A percentile compares a stretch with the other conserved stretches of the same genome.
phyloP scores from a whole-genome alignment of 345 rosid genomes.

The Eucalyptus regnans region DNA sequence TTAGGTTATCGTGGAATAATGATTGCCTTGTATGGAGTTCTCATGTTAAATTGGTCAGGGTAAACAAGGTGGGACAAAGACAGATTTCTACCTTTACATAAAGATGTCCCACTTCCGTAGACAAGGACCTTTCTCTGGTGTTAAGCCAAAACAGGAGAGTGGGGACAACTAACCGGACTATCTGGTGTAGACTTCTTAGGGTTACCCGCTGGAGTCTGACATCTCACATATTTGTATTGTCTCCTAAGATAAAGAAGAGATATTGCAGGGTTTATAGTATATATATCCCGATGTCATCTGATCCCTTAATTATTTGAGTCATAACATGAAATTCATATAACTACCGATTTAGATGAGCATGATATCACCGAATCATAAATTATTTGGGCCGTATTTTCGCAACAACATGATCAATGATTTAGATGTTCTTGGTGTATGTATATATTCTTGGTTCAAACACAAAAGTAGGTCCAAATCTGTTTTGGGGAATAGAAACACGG shows the following conservation, averaged over 20 bases:
- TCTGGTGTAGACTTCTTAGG: background rate
- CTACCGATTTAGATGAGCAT: background rate
- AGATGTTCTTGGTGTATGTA: no score
- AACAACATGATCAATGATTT: no score
- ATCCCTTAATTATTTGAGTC: background rate
- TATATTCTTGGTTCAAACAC: no score
- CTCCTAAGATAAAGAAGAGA: background rate
- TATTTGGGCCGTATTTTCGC: no score
- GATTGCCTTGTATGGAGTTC: background rate
- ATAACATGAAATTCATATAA: background rate
- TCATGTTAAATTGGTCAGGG: background rate
- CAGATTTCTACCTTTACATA: background rate
- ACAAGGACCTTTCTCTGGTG: background rate
- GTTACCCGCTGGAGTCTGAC: background rate
- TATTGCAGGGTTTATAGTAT: background rate
- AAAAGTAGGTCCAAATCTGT: no score
- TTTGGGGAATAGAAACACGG: no score
- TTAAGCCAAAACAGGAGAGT: background rate
- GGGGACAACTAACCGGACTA: background rate
- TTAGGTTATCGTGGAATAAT: no score
- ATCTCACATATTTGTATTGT: background rate
- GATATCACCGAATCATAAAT: no score
- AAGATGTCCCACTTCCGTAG: background rate
- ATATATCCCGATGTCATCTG: background rate
- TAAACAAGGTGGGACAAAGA: background rate